phyloP scores from a whole-genome alignment of 768 basidiomycete species.

The Termitomyces eurrhizus region DNA sequence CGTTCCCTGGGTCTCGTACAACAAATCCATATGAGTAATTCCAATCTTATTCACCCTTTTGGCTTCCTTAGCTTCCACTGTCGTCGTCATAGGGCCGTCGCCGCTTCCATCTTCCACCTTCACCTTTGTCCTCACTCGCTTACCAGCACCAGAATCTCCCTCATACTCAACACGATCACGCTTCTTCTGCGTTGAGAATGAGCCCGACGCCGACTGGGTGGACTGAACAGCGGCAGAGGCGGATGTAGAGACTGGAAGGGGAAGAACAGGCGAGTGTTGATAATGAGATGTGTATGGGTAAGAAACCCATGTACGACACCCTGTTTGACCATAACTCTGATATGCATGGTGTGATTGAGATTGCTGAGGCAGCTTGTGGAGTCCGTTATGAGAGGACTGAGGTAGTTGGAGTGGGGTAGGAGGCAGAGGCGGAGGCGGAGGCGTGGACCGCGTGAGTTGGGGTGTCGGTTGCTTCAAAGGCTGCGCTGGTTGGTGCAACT shows the following conservation, averaged over 20 bases:
- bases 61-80: not conserved
- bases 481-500: not conserved
- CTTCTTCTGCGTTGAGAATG: not conserved
- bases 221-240: not conserved
- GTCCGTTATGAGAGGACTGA: not conserved
- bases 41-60: conserved; percentile 21
- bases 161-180: conserved; percentile 5
- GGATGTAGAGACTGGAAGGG: not conserved
- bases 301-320: not conserved
- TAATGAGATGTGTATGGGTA: not conserved
- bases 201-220: not conserved
- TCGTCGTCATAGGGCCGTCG: not conserved
- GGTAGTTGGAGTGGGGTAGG: not conserved
- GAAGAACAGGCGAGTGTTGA: not conserved
- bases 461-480: not conserved
- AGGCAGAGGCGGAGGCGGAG: not conserved
- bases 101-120: not conserved
- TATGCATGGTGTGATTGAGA: not conserved
- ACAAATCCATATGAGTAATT: conserved; percentile 27
- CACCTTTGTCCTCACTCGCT: not conserved
- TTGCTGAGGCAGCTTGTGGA: not conserved
- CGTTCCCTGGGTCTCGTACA: conserved; percentile 23
- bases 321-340: not conserved
- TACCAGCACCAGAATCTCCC: not conserved
- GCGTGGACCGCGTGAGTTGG: not conserved